Evolutionary conservation across 371 early-diverging fungal genomes (phyloP), one percentile per base, ranked within the genome.

Genomic region (Gilbertella persicaria): DNA sequence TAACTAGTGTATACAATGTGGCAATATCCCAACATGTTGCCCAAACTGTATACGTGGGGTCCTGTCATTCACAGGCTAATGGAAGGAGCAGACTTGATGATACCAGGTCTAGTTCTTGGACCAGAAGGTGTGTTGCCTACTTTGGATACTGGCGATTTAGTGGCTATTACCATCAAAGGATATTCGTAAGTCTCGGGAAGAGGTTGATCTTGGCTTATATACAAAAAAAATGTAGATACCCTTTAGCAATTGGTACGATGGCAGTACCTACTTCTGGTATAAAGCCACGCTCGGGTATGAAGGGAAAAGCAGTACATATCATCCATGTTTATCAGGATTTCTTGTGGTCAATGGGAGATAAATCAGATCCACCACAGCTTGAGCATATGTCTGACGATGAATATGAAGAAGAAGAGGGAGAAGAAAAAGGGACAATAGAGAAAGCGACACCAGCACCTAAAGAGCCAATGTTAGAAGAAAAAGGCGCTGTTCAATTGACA

Each of bases 261-360:
- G 78, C 78, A 12, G 24, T 75, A 7, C 62, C 82, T 8, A 78
- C 77, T 19, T 58, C 65, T 10, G 67, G 65, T 2, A 71, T 86
- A 28, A 69, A 62, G 6, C 67, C 74, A 4, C 76, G 80, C 13
- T 54, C 77, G 0, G 83, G 83, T 0, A 82, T 80, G 67, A 86
- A 84, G 60, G 89, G 89, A 30, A 89, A 89, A 53, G 89, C 89
- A 0, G 85, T 89, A 0, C 70, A 83, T 63, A 62, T 89, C 12
- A 60, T 80, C 13, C 89, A 89, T 56, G 83, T 86, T 2, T 85
- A 81, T 55, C 68, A 75, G 37, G 89, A 89, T 64, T 70, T 69
- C 45, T 65, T 89, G 44, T 89, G 89, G 89, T 64, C 75, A n/a
- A 75, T 85, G 67, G 87, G 87, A 6, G 75, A 67, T 57, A 85